Percentiles rank a stretch among this genome's conserved stretches.
phyloP scores from a whole-genome alignment of 2,329 filamentous ascomycete genomes.

The Bipolaris zeicola region DNA sequence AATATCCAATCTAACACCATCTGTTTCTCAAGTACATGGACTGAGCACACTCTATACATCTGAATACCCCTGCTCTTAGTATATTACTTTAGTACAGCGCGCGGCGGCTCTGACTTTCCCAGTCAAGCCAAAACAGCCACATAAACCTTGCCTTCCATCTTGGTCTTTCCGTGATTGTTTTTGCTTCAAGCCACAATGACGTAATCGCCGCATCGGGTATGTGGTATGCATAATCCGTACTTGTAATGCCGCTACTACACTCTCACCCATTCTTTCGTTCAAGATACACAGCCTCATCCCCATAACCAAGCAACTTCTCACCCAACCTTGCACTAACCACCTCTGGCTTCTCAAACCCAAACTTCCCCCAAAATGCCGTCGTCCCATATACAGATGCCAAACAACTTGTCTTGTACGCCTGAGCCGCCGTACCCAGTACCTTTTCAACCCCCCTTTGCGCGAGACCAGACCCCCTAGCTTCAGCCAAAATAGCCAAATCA shows the following conservation, averaged over 20 bases:
- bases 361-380: slow-evolving; percentile 20
- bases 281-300: slow-evolving; percentile 20
- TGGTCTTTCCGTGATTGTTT: not conserved
- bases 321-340: slow-evolving; percentile 4
- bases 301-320: slow-evolving; percentile 20
- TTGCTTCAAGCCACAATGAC: not conserved
- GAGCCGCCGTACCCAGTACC: slow-evolving; percentile 5
- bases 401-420: slow-evolving; percentile 9
- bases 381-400: slow-evolving; percentile 23
- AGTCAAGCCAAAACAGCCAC: not conserved
- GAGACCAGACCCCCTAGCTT: slow-evolving; percentile 12
- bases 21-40: not conserved
- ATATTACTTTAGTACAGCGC: not conserved
- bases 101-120: not conserved
- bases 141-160: not conserved
- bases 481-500: slow-evolving; percentile 25
- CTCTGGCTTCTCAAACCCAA: slow-evolving; percentile 15
- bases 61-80: not conserved
- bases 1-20: not conserved
- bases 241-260: not conserved
- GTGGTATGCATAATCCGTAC: not conserved
- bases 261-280: slow-evolving; percentile 16
- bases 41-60: not conserved
- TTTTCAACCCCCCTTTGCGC: slow-evolving; percentile 7
- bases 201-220: not conserved